phyloP scores from a whole-genome alignment of 495 filamentous ascomycete species.

The Aspergillus affinis region DNA sequence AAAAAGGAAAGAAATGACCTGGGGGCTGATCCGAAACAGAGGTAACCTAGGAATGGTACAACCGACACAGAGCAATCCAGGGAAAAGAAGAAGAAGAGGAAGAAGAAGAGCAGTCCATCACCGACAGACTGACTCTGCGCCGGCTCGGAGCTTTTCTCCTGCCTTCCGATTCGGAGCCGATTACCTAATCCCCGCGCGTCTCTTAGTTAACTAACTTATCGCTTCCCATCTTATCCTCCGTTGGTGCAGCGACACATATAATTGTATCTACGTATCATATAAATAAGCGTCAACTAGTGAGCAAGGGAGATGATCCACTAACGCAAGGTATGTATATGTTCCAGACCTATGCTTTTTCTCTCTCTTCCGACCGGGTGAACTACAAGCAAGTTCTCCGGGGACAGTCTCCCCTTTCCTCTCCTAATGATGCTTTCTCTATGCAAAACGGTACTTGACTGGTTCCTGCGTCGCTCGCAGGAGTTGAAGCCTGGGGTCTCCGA shows the following conservation, averaged over 20 bases:
- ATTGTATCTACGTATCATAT: too few species aligned
- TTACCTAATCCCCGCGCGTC: conserved; percentile 28
- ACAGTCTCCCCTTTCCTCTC: too few species aligned
- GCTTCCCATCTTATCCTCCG: too few species aligned
- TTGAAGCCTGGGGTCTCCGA: too few species aligned
- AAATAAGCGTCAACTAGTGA: too few species aligned
- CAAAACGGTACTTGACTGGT: neutral
- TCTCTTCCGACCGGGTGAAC: neutral
- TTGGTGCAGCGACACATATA: too few species aligned
- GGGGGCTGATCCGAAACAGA: neutral
- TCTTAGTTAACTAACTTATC: conserved; percentile 1
- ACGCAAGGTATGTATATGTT: neutral
- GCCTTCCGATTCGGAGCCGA: conserved; percentile 4
- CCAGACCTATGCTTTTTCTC: neutral
- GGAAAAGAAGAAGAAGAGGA: conserved; percentile 6
- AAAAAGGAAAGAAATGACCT: neutral
- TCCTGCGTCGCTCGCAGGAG: too few species aligned
- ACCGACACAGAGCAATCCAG: conserved; percentile 6
- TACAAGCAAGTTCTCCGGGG: too few species aligned
- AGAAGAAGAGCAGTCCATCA: neutral
- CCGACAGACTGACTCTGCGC: conserved; percentile 12
- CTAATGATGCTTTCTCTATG: neutral
- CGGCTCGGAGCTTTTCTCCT: conserved; percentile 22
- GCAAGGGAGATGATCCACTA: neutral
- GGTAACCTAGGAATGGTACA: conserved; percentile 2